A percentile compares a stretch with the other conserved stretches of the same genome.
Conservation (phyloP, 352 stramenopile species). For the Pythium chondricola region DNA sequence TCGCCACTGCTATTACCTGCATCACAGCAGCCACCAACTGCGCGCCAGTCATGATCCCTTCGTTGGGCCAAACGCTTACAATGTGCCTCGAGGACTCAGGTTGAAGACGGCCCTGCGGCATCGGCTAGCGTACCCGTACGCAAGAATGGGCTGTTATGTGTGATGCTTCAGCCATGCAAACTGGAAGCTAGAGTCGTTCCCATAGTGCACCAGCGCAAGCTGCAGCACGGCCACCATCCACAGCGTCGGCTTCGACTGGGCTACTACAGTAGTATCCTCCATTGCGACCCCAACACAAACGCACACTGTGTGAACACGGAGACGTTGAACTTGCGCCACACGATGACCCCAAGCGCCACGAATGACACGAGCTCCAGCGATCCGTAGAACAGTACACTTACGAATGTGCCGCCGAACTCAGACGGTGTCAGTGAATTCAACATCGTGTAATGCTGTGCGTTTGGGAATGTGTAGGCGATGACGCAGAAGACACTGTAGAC, state of each 20-base stretch:
- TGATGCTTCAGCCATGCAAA: constrained; percentile 10
- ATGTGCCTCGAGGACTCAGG: too few relatives aligned
- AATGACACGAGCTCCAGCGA: constrained; percentile 12
- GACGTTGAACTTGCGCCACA: constrained; percentile 1
- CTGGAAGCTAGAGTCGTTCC: constrained; percentile 17
- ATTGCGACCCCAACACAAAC: constrained; percentile 19
- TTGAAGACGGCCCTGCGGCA: too few relatives aligned
- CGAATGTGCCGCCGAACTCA: constrained; percentile 1
- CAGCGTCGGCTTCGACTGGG: constrained; percentile 11
- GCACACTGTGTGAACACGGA: constrained; percentile 6
- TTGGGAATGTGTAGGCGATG: constrained; percentile 20
- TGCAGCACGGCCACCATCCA: constrained; percentile 8
- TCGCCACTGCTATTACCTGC: too few relatives aligned
- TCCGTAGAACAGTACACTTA: constrained; percentile 13
- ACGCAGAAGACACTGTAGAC: constrained; percentile 21
- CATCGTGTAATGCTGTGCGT: constrained; percentile 17
- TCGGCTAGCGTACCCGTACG: too few relatives aligned
- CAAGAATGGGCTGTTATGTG: too few relatives aligned
- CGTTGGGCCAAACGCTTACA: too few relatives aligned
- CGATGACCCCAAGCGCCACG: constrained; percentile 1
- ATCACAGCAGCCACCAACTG: too few relatives aligned
- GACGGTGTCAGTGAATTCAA: constrained; percentile 1
- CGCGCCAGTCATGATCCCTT: too few relatives aligned
- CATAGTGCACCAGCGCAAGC: background rate
- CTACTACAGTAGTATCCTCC: constrained; percentile 8